phyloP scores from a whole-genome alignment of 2,329 filamentous ascomycete genomes.

The Trichoderma sp. region DNA sequence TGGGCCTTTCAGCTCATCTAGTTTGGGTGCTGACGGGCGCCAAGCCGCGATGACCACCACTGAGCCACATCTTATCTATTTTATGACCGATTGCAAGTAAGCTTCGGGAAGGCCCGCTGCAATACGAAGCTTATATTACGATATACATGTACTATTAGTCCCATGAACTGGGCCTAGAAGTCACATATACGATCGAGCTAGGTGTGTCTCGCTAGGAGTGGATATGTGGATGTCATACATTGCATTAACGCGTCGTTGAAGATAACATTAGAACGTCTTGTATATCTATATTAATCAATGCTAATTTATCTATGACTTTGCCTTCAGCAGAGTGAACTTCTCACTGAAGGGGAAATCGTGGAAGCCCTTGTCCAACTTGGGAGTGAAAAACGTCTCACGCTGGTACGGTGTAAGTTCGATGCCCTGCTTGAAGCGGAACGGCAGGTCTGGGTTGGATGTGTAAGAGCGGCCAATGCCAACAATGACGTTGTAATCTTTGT shows the following conservation, averaged over 20 bases:
- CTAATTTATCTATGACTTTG: neutral
- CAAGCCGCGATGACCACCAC: neutral
- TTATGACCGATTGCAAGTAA: neutral
- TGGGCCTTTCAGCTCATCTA: neutral
- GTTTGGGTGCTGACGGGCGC: neutral
- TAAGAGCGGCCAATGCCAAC: constrained; percentile 10
- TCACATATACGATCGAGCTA: neutral
- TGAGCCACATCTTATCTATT: neutral
- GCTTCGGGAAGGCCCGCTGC: neutral
- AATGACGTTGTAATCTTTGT: constrained; percentile 6
- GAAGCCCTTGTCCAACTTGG: constrained; percentile 5
- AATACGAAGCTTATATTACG: neutral
- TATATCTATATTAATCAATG: neutral
- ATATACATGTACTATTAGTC: neutral
- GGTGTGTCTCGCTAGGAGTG: neutral
- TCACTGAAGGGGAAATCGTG: constrained; percentile 12
- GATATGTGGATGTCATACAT: neutral
- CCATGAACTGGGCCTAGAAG: neutral
- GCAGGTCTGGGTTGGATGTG: constrained; percentile 11
- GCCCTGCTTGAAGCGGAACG: constrained; percentile 10
- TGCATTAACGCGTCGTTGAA: neutral
- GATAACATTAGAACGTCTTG: neutral
- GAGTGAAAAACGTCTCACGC: constrained; percentile 7
- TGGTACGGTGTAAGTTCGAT: constrained; percentile 1
- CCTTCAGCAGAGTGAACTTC: neutral